Conservation (phyloP, 495 filamentous ascomycete species). For the Talaromyces thailandensis region DNA sequence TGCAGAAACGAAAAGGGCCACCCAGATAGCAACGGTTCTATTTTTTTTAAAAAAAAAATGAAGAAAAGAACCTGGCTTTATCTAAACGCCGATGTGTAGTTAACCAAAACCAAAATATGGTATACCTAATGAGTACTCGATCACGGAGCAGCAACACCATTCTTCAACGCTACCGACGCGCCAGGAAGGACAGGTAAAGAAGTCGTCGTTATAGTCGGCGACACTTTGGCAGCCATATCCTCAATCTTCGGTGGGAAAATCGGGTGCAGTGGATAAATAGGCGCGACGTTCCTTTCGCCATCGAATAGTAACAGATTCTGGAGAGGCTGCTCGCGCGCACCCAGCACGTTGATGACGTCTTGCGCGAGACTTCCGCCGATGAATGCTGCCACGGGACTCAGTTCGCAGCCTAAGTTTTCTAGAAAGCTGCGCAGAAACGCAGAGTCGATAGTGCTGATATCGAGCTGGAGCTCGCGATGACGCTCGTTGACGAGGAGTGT, state of each 20-base stretch:
- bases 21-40: not conserved
- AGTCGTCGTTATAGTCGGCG: slow-evolving; percentile 9
- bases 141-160: not conserved
- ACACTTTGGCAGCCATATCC: slow-evolving; percentile 19
- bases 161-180: not conserved
- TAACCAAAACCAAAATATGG: not conserved
- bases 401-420: slow-evolving; percentile 69
- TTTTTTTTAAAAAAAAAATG: not conserved
- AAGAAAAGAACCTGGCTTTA: not conserved
- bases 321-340: slow-evolving; percentile 80
- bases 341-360: slow-evolving; percentile 94
- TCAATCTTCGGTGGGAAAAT: slow-evolving; percentile 39
- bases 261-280: slow-evolving; percentile 76
- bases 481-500: slow-evolving; percentile 67
- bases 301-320: slow-evolving; percentile 94
- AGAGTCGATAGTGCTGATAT: slow-evolving; percentile 62
- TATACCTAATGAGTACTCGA: not conserved
- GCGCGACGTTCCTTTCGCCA: slow-evolving; percentile 66
- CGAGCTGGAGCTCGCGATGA: slow-evolving; percentile 68
- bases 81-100: not conserved
- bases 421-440: slow-evolving; percentile 76
- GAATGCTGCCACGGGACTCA: slow-evolving; percentile 82
- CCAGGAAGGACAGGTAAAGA: not conserved
- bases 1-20: not conserved
- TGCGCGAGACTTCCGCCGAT: slow-evolving; percentile 85